Evolutionary conservation across 768 basidiomycete genomes (phyloP).

Genomic region (Tephrocybe rancida): DNA sequence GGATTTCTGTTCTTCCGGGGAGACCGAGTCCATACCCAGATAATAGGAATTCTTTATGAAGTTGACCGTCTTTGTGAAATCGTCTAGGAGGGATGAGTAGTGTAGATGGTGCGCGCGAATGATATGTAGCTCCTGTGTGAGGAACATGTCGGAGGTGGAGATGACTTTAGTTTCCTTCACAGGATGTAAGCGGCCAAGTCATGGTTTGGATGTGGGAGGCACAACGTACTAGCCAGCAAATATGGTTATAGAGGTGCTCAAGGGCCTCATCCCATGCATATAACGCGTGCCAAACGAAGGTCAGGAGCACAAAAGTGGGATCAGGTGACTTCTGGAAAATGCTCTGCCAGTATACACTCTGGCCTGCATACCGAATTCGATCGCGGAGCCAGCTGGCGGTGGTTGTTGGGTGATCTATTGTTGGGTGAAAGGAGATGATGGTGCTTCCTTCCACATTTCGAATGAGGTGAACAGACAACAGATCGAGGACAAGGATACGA

Average conservation of each 20-base stretch:
- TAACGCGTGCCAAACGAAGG: slow-evolving; percentile 27
- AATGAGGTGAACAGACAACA: slow-evolving; percentile 51
- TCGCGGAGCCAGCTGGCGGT: slow-evolving; percentile 44
- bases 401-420: slow-evolving; percentile 38
- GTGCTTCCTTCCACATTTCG: slow-evolving; percentile 46
- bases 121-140: slow-evolving; percentile 54
- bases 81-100: slow-evolving; percentile 47
- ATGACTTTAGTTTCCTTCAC: slow-evolving; percentile 49
- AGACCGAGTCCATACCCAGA: slow-evolving; percentile 48
- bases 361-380: slow-evolving; percentile 48
- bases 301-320: slow-evolving; percentile 27
- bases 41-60: slow-evolving; percentile 46
- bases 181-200: background rate
- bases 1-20: slow-evolving; percentile 25
- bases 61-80: slow-evolving; percentile 46
- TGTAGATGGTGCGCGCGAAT: slow-evolving; percentile 56
- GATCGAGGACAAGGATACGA: slow-evolving; percentile 42
- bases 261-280: slow-evolving; percentile 30
- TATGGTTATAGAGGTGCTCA: slow-evolving; percentile 25
- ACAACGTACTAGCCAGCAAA: slow-evolving; percentile 22
- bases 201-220: background rate
- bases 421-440: slow-evolving; percentile 53
- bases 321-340: slow-evolving; percentile 24
- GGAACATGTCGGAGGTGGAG: slow-evolving; percentile 35
- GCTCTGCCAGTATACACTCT: slow-evolving; percentile 28